phyloP scores from a whole-genome alignment of 2,329 filamentous ascomycete genomes.

The Ophiostoma populinum region DNA sequence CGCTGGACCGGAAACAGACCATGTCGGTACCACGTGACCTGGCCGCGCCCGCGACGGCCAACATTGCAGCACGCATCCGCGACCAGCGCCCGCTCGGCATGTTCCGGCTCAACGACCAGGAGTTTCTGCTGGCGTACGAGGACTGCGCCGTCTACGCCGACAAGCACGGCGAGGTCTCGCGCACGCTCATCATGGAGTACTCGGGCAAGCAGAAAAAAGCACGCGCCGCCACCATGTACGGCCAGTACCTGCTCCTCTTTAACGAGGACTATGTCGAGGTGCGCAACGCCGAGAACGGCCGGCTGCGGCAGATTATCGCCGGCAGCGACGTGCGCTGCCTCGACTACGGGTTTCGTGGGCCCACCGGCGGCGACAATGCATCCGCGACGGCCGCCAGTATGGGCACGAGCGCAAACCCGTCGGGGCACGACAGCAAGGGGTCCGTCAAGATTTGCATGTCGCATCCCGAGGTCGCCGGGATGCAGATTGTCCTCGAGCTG shows the following conservation, averaged over 20 bases:
- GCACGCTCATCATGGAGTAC: conserved; percentile 95
- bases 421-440: conserved; percentile 35
- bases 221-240: conserved; percentile 71
- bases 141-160: conserved; percentile 96
- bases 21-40: conserved; percentile 77
- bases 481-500: conserved; percentile 83
- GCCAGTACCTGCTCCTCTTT: conserved; percentile 81
- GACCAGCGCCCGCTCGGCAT: conserved; percentile 81
- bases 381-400: conserved; percentile 14
- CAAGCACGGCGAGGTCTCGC: conserved; percentile 89
- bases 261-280: conserved; percentile 96
- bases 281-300: conserved; percentile 86
- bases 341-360: conserved; percentile 61
- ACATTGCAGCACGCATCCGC: conserved; percentile 69
- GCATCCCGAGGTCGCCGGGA: conserved; percentile 70
- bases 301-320: conserved; percentile 83
- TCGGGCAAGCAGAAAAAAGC: conserved; percentile 74
- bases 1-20: conserved; percentile 89
- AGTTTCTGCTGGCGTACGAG: conserved; percentile 86
- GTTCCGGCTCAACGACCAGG: conserved; percentile 84
- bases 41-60: conserved; percentile 58
- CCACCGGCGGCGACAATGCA: conserved; percentile 27
- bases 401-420: conserved; percentile 6
- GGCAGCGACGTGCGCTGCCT: conserved; percentile 79
- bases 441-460: conserved; percentile 93